Evolutionary conservation across 2,329 filamentous ascomycete genomes (phyloP).

Genomic region (Neofusicoccum sp.): DNA sequence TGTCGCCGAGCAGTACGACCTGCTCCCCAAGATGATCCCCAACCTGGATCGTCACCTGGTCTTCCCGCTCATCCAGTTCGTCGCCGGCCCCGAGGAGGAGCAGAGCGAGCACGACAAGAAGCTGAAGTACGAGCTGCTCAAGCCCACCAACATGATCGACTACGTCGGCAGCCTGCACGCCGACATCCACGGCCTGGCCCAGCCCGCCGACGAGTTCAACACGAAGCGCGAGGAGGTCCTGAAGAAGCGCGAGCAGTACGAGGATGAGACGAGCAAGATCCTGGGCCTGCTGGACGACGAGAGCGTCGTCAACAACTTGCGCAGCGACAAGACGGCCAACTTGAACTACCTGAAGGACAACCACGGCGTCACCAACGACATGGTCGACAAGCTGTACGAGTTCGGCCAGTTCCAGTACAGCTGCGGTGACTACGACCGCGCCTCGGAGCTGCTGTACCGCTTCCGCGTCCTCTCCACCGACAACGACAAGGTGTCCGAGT

Average conservation of each 20-base stretch:
- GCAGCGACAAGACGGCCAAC: slow-evolving; percentile 98
- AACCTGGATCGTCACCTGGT: slow-evolving; percentile 95
- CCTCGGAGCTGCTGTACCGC: slow-evolving; percentile 91
- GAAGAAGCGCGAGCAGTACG: slow-evolving; percentile 76
- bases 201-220: slow-evolving; percentile 81
- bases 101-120: slow-evolving; percentile 71
- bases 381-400: slow-evolving; percentile 94
- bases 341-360: slow-evolving; percentile 97
- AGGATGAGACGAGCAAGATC: slow-evolving; percentile 87
- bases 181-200: slow-evolving; percentile 79
- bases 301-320: slow-evolving; percentile 85
- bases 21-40: slow-evolving; percentile 85
- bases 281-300: slow-evolving; percentile 83
- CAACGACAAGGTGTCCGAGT: slow-evolving; percentile 93
- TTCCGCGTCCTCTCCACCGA: slow-evolving; percentile 98
- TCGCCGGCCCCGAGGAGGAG: slow-evolving; percentile 80
- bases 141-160: slow-evolving; percentile 98
- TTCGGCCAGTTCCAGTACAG: slow-evolving; percentile 98
- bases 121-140: slow-evolving; percentile 90
- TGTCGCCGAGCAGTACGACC: slow-evolving; percentile 72
- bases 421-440: slow-evolving; percentile 89
- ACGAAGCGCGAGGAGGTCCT: slow-evolving; percentile 90
- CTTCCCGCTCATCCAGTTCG: slow-evolving; percentile 94
- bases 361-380: slow-evolving; percentile 90
- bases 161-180: slow-evolving; percentile 92